Base-by-base conservation (phyloP, 2,329 filamentous ascomycete genomes). In the Fusarium denticulatum region DNA sequence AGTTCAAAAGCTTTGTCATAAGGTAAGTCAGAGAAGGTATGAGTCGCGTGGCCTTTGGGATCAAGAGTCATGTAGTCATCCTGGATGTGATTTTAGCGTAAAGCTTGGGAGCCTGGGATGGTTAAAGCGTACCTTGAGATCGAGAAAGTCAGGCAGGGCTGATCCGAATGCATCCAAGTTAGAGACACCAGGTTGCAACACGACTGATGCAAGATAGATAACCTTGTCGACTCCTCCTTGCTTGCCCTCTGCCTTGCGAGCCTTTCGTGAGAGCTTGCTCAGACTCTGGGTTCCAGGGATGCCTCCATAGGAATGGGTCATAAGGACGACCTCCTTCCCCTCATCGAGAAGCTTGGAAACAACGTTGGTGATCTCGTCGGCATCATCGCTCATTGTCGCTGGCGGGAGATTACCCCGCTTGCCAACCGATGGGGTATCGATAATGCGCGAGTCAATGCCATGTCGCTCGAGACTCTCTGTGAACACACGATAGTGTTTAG, bases 291-390 rank as follows among this genome's bases (percentile, higher is more conserved):
- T 73, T 6, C 57, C 69, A 7, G 65, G 60, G 12, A 73, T 73
- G 1, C 71, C 71, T 4, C 71, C 71, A 18, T 73, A 73, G 1
- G 71, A 73, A 37, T 73, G 69, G 18, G 65, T 60, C 46, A 73
- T 49, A 1, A 73, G 18, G 2, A 73, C 49, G 4, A 73, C 71
- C 6, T 47, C 28, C 15, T 63, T 57, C 0, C 66, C 60, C 13
- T 60, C 18, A 0, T 63, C 69, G 6, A 73, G 26, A 13, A 73
- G 57, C 9, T 43, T 58, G 6, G 42, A 40, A 15, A 63, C 53
- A 20, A 73, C 49, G 11, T 36, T 58, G 40, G 20, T 22, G 18
- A 70, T 67, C 18, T 66, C 71, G 0, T 56, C 30, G 7, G 24
- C 60, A 47, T 73, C 71, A 11, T 70, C 71, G 16, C 40, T 73